These are phyloP conservation scores for Hyphopichia burtonii DNA, from an alignment of 1,139 yeast species.

Conservation along the genomic window DNA sequence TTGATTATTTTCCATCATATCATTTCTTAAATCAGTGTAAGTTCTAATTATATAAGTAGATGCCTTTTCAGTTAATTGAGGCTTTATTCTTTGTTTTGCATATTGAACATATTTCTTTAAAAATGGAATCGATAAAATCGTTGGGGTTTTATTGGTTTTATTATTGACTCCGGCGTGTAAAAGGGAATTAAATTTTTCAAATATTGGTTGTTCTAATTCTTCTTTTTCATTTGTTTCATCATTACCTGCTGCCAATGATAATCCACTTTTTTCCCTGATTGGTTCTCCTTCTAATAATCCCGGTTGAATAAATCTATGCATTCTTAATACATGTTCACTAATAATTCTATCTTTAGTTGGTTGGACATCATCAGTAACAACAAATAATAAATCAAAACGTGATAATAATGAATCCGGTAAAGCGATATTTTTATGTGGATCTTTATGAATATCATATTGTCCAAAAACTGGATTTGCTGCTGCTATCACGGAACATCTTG, in stretches of 20 bases:
- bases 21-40: constrained; percentile 82
- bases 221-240: constrained; percentile 50
- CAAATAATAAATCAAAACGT: constrained; percentile 93
- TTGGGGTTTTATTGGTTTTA: constrained; percentile 48
- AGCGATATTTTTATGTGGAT: constrained; percentile 95
- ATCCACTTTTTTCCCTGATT: constrained; percentile 68
- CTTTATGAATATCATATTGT: constrained; percentile 93
- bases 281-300: constrained; percentile 96
- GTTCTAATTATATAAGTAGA: constrained; percentile 77
- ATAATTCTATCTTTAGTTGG: constrained; percentile 82
- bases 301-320: constrained; percentile 87
- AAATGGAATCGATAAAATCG: constrained; percentile 78
- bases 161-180: constrained; percentile 75
- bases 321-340: constrained; percentile 91
- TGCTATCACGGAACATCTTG: constrained; percentile 95
- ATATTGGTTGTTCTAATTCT: constrained; percentile 58
- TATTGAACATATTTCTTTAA: constrained; percentile 90
- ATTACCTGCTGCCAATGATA: constrained; percentile 80
- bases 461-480: constrained; percentile 99
- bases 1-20: constrained; percentile 66
- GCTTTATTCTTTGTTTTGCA: constrained; percentile 86
- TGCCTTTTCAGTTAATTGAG: constrained; percentile 77
- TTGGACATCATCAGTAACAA: constrained; percentile 92
- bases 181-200: constrained; percentile 79
- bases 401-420: constrained; percentile 94